These are phyloP conservation scores for Aspergillus sp. DNA, from an alignment of 2,329 filamentous ascomycete genomes.

Conservation along the genomic window DNA sequence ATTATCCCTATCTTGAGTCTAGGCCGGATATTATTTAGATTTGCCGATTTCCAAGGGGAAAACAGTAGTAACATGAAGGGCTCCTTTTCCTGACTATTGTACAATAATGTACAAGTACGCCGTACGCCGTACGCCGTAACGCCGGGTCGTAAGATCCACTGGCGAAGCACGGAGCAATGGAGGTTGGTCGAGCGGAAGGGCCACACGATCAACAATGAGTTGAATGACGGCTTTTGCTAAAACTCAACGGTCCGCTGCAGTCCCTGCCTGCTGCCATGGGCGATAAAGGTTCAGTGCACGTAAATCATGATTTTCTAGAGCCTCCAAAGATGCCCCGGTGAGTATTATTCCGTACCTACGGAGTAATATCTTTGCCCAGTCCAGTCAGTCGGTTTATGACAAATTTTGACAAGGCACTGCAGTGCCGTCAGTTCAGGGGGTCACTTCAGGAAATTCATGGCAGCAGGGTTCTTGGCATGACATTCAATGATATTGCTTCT, in stretches of 20 bases:
- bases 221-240: not conserved
- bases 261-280: not conserved
- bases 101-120: not conserved
- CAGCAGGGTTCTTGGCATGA: not conserved
- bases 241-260: not conserved
- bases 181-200: not conserved
- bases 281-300: slow-evolving; percentile 1
- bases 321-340: not conserved
- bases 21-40: slow-evolving; percentile 8
- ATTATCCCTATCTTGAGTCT: not conserved
- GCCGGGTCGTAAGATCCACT: slow-evolving; percentile 1
- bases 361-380: no score
- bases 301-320: slow-evolving; percentile 1
- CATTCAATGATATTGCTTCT: no score
- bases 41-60: slow-evolving; percentile 4
- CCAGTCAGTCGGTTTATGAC: slow-evolving; percentile 5
- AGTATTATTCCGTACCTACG: no score
- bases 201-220: not conserved
- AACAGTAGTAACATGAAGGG: not conserved
- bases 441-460: slow-evolving; percentile 7
- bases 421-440: not conserved
- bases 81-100: not conserved
- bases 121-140: no score
- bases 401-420: slow-evolving; percentile 2
- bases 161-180: slow-evolving; percentile 1